Conservation (phyloP, 345 rosid species). For the Eutrema japonicum region DNA sequence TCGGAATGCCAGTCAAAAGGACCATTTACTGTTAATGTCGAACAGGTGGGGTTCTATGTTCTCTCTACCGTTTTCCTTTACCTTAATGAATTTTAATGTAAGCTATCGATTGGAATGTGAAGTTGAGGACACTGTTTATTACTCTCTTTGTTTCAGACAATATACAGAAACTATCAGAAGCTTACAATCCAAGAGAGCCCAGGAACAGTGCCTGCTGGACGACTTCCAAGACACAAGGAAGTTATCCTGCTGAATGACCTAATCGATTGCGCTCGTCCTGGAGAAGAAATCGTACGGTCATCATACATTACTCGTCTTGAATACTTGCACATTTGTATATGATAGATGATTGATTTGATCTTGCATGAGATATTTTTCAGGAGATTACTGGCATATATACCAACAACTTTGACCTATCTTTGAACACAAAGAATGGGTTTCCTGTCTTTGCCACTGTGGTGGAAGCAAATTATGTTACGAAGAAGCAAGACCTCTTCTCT, state of each 20-base stretch:
- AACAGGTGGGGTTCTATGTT: slow-evolving; percentile 61
- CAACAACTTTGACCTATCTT: slow-evolving; percentile 87
- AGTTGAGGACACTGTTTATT: neutral
- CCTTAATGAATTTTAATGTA: neutral
- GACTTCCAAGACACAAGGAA: slow-evolving; percentile 99
- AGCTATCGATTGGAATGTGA: neutral
- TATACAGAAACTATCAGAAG: slow-evolving; percentile 96
- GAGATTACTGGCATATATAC: slow-evolving; percentile 96
- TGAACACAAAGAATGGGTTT: slow-evolving; percentile 97
- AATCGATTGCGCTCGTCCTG: slow-evolving; percentile 97
- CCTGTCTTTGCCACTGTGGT: slow-evolving; percentile 98
- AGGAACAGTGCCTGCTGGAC: slow-evolving; percentile 97
- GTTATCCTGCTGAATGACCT: slow-evolving; percentile 91
- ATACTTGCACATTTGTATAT: slow-evolving; percentile 1
- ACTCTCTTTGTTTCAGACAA: slow-evolving; percentile 61
- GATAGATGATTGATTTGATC: slow-evolving; percentile 9
- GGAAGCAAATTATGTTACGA: slow-evolving; percentile 87
- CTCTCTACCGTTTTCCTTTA: slow-evolving; percentile 18
- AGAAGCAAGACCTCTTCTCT: slow-evolving; percentile 97
- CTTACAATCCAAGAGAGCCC: slow-evolving; percentile 98
- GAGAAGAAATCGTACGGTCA: slow-evolving; percentile 82
- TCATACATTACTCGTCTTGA: neutral
- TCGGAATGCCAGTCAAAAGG: slow-evolving; percentile 99
- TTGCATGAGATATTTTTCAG: slow-evolving; percentile 48
- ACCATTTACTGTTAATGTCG: slow-evolving; percentile 91